A percentile compares a stretch with the other conserved stretches of the same genome.
These are phyloP conservation scores for Umbelopsis isabellina DNA, from an alignment of 192 early-diverging fungal genomes.

Conservation along the genomic window DNA sequence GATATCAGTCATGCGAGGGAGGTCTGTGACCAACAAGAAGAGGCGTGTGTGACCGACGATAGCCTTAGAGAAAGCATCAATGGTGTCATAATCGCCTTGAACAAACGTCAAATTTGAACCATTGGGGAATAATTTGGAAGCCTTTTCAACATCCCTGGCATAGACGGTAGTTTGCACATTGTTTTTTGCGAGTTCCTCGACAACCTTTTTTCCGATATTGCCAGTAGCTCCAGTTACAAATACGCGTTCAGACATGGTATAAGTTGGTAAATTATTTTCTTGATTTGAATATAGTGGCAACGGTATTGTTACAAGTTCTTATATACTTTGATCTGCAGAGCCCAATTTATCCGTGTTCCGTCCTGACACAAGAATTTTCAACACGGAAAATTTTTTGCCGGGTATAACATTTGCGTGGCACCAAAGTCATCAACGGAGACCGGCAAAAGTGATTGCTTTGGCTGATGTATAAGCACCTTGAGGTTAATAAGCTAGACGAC, in stretches of 20 bases:
- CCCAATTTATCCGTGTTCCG: too few relatives aligned
- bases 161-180: constrained; percentile 9
- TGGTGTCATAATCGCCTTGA: neutral
- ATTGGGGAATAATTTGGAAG: neutral
- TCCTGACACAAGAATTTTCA: too few relatives aligned
- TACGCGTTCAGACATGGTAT: neutral
- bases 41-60: neutral
- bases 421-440: too few relatives aligned
- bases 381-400: too few relatives aligned
- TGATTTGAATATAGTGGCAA: too few relatives aligned
- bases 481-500: too few relatives aligned
- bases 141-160: constrained; percentile 12
- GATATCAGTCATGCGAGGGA: neutral
- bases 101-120: neutral
- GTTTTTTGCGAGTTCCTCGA: neutral
- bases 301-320: too few relatives aligned
- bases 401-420: too few relatives aligned
- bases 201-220: constrained; percentile 8
- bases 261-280: too few relatives aligned
- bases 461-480: too few relatives aligned
- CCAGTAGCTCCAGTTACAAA: constrained; percentile 22
- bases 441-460: too few relatives aligned
- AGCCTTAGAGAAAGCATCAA: neutral
- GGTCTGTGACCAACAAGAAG: constrained; percentile 1
- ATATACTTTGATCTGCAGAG: too few relatives aligned